A percentile compares a stretch with the other conserved stretches of the same genome.
These are phyloP conservation scores for Phytophthora multivora DNA, from an alignment of 352 stramenopile genomes.

Conservation along the genomic window DNA sequence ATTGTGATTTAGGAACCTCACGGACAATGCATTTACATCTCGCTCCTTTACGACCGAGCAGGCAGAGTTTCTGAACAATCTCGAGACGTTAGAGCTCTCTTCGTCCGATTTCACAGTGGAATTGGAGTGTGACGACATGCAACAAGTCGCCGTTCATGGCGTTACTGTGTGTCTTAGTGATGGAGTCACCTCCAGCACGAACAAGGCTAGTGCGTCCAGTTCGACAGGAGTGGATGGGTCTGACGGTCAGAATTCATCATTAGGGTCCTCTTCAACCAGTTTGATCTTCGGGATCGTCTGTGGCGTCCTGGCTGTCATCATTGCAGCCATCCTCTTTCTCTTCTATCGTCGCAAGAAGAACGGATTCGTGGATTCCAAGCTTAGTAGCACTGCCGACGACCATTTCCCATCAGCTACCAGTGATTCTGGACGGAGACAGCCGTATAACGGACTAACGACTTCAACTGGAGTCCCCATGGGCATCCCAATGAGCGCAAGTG, in stretches of 20 bases:
- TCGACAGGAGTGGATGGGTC: slow-evolving; percentile 9
- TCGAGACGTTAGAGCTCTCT: slow-evolving; percentile 34
- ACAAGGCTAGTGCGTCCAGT: slow-evolving; percentile 14
- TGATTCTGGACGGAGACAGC: slow-evolving; percentile 4
- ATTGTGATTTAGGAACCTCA: slow-evolving; percentile 25
- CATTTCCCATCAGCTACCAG: slow-evolving; percentile 10
- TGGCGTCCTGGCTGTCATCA: slow-evolving; percentile 15
- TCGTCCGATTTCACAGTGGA: slow-evolving; percentile 36
- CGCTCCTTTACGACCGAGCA: slow-evolving; percentile 40
- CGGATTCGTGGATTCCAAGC: slow-evolving; percentile 8
- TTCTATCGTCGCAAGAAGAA: slow-evolving; percentile 23
- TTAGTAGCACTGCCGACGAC: slow-evolving; percentile 21
- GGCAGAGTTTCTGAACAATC: slow-evolving; percentile 34
- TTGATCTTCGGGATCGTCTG: slow-evolving; percentile 29
- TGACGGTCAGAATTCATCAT: not conserved
- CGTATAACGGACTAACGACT: slow-evolving; percentile 11
- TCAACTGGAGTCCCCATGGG: slow-evolving; percentile 28
- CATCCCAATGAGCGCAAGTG: slow-evolving; percentile 24
- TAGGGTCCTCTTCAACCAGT: slow-evolving; percentile 16
- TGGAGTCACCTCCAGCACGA: slow-evolving; percentile 13
- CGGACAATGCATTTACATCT: slow-evolving; percentile 40
- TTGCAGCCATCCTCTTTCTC: slow-evolving; percentile 13
- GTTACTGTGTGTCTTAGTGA: slow-evolving; percentile 29
- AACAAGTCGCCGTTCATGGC: slow-evolving; percentile 30
- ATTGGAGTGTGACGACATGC: slow-evolving; percentile 31